These are phyloP conservation scores for Heterococcus sp. DNA, from an alignment of 108 stramenopile species.

Conservation along the genomic window DNA sequence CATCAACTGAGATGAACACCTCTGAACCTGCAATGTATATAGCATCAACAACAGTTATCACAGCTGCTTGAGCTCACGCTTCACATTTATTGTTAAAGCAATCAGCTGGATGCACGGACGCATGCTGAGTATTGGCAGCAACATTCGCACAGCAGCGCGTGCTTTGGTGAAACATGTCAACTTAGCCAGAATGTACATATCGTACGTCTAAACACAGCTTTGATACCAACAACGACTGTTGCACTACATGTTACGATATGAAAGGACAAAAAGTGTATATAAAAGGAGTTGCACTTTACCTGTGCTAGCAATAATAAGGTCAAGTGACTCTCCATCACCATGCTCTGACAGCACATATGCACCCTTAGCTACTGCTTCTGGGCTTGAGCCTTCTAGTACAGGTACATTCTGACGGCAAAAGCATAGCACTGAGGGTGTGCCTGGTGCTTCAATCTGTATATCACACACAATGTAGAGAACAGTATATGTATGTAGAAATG, in stretches of 20 bases:
- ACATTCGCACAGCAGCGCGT: too few species aligned
- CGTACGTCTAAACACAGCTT: too few species aligned
- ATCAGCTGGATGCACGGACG: too few species aligned
- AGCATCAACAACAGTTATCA: too few species aligned
- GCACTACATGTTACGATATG: too few species aligned
- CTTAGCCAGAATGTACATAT: too few species aligned
- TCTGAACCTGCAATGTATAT: conserved; percentile 74
- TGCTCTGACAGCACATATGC: conserved; percentile 70
- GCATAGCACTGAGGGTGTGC: conserved; percentile 83
- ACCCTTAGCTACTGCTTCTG: conserved; percentile 77
- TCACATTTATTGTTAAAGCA: too few species aligned
- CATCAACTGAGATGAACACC: conserved; percentile 76
- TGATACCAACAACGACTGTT: too few species aligned
- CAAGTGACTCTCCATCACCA: conserved; percentile 69
- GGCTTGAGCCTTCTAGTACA: conserved; percentile 67
- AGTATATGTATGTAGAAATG: neutral
- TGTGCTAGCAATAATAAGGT: conserved; percentile 76
- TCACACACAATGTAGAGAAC: conserved; percentile 66
- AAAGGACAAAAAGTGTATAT: too few species aligned
- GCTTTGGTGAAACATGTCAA: too few species aligned
- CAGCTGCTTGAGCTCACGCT: too few species aligned
- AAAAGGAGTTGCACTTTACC: neutral
- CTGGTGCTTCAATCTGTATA: conserved; percentile 55
- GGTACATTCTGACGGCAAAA: conserved; percentile 71
- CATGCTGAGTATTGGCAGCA: too few species aligned